These are phyloP conservation scores for Protomyces gravidus DNA, from an alignment of 1,139 yeast genomes.

Conservation along the genomic window DNA sequence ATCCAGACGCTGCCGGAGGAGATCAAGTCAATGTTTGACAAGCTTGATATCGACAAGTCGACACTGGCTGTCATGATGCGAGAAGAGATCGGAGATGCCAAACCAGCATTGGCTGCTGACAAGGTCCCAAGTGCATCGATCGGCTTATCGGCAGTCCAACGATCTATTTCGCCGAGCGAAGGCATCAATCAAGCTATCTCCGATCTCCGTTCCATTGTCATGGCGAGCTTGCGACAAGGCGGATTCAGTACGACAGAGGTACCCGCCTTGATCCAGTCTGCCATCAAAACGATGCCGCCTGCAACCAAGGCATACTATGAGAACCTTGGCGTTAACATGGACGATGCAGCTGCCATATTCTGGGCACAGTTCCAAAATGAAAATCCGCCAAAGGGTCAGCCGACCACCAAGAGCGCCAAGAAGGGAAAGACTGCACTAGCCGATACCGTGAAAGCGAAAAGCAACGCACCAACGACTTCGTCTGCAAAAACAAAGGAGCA, in stretches of 20 bases:
- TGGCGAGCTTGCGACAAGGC: background rate
- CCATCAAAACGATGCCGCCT: constrained; percentile 1
- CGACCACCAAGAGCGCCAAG: background rate
- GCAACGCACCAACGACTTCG: background rate
- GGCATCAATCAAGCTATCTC: background rate
- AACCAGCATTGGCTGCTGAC: background rate
- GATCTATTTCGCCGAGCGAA: background rate
- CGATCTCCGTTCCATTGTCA: background rate
- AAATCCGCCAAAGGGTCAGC: background rate
- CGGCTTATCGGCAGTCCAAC: background rate
- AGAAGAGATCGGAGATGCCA: background rate
- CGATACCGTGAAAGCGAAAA: background rate
- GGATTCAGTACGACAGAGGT: background rate
- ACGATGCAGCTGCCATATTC: background rate
- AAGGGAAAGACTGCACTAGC: background rate
- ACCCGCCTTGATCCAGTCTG: background rate
- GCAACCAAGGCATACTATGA: background rate
- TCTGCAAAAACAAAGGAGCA: background rate
- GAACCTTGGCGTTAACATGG: background rate
- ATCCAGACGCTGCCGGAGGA: background rate
- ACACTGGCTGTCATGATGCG: background rate
- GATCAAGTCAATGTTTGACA: background rate
- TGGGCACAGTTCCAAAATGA: background rate
- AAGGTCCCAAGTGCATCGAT: background rate
- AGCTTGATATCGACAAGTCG: background rate